Conservation (phyloP, 2,329 filamentous ascomycete genomes). For the Colletotrichum noveboracense region DNA sequence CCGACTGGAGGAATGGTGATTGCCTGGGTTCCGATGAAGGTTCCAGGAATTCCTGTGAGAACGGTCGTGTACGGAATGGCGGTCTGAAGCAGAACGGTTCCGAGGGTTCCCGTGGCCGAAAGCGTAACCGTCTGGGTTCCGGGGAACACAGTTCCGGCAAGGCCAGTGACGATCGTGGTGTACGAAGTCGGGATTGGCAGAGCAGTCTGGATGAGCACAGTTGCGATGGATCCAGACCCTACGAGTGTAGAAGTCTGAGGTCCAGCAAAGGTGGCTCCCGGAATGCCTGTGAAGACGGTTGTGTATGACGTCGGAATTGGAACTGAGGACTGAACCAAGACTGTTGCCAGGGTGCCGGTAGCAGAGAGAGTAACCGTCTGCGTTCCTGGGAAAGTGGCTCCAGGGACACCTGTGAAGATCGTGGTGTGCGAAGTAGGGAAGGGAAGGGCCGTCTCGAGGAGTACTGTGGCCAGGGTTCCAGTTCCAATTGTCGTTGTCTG, state of each 20-base stretch:
- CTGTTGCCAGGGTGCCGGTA: background rate
- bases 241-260: background rate
- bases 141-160: background rate
- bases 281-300: background rate
- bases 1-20: background rate
- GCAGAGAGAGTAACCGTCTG: background rate
- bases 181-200: background rate
- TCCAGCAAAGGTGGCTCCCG: background rate
- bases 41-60: background rate
- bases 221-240: background rate
- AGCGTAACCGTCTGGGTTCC: background rate
- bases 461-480: background rate
- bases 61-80: background rate
- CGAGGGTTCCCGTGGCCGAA: background rate
- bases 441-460: slow-evolving; percentile 2
- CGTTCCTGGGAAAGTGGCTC: background rate
- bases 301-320: slow-evolving; percentile 5
- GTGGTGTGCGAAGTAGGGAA: background rate
- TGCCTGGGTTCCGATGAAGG: background rate
- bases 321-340: background rate
- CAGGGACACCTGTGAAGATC: background rate
- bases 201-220: background rate
- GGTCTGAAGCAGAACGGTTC: background rate
- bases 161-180: background rate
- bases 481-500: background rate